Evolutionary conservation across 2,329 filamentous ascomycete species (phyloP).

Genomic region (Camillea tinctor): DNA sequence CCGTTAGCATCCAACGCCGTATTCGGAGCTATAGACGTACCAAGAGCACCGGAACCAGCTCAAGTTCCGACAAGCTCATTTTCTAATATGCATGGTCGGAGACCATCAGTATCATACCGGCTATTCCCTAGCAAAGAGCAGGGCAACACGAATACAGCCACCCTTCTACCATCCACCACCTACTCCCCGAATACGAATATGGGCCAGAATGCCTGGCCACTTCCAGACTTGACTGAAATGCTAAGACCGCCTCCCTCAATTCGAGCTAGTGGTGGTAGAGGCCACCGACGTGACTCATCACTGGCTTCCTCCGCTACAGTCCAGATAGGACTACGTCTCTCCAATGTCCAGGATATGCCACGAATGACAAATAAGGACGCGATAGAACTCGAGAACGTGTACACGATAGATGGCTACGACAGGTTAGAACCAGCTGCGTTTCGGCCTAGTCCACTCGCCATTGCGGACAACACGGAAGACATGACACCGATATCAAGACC

Average conservation of each 20-base stretch:
- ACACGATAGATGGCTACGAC: slow-evolving; percentile 38
- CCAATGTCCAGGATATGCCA: slow-evolving; percentile 53
- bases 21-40: slow-evolving; percentile 21
- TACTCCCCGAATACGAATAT: slow-evolving; percentile 36
- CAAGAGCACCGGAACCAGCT: slow-evolving; percentile 31
- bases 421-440: slow-evolving; percentile 15
- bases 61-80: slow-evolving; percentile 27
- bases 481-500: slow-evolving; percentile 25
- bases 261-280: slow-evolving; percentile 36
- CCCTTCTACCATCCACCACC: slow-evolving; percentile 47
- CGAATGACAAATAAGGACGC: slow-evolving; percentile 34
- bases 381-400: slow-evolving; percentile 36
- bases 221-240: slow-evolving; percentile 22
- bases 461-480: slow-evolving; percentile 15
- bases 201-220: slow-evolving; percentile 4
- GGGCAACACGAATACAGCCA: slow-evolving; percentile 33
- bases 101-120: slow-evolving; percentile 38
- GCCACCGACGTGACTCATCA: slow-evolving; percentile 60
- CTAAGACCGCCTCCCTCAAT: slow-evolving; percentile 46
- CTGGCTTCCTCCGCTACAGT: slow-evolving; percentile 66
- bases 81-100: slow-evolving; percentile 32
- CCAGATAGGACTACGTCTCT: slow-evolving; percentile 69
- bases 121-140: slow-evolving; percentile 37
- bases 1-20: slow-evolving; percentile 36
- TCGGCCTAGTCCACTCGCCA: slow-evolving; percentile 34